phyloP scores from a whole-genome alignment of 768 basidiomycete genomes.

The Boletus barrowsii region DNA sequence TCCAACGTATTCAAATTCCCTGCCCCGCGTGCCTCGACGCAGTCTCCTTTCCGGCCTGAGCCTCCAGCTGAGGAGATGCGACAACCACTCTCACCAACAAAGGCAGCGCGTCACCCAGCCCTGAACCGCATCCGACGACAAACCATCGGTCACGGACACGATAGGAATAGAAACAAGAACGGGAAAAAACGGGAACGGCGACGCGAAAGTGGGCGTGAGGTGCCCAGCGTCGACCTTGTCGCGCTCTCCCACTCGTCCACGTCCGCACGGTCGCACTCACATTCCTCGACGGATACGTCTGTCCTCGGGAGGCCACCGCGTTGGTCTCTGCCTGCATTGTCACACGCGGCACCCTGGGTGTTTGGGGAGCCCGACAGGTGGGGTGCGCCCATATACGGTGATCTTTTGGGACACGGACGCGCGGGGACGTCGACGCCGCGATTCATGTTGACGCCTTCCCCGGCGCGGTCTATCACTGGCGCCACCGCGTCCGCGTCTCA shows the following conservation, averaged over 20 bases:
- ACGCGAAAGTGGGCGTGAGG: background rate
- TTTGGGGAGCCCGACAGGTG: background rate
- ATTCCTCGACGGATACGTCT: conserved; percentile 4
- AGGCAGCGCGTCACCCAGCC: conserved; percentile 5
- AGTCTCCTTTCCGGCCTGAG: conserved; percentile 19
- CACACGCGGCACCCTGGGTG: conserved; percentile 1
- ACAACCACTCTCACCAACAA: background rate
- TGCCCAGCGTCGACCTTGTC: conserved; percentile 25
- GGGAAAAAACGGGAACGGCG: background rate
- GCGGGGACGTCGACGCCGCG: background rate
- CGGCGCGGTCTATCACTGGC: background rate
- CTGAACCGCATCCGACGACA: conserved; percentile 16
- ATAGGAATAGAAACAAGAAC: background rate
- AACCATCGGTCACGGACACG: background rate
- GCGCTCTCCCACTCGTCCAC: conserved; percentile 10
- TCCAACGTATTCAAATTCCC: conserved; percentile 12
- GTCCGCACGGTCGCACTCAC: conserved; percentile 10
- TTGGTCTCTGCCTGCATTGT: conserved; percentile 17
- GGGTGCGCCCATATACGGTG: background rate
- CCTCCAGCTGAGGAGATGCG: background rate
- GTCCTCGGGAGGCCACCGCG: conserved; percentile 5
- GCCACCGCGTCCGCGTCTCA: background rate
- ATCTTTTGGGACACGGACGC: background rate
- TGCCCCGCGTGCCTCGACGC: conserved; percentile 15
- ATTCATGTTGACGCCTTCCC: conserved; percentile 7